phyloP scores from a whole-genome alignment of 805 yeast species.

The Wickerhamomyces xylosicus region DNA sequence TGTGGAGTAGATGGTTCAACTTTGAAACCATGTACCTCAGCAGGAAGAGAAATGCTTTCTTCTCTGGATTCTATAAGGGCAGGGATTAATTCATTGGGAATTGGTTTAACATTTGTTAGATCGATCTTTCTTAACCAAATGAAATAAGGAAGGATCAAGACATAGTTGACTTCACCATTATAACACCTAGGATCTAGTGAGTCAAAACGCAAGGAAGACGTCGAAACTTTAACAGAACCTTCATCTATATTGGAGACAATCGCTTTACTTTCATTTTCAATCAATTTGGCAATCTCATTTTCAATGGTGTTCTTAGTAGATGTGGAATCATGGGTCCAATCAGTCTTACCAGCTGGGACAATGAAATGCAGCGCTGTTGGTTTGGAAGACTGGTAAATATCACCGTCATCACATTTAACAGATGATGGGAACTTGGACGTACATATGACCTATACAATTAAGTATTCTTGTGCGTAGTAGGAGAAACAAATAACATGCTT shows the following conservation, averaged over 20 bases:
- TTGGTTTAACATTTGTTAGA: constrained; percentile 29
- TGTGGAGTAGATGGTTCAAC: constrained; percentile 29
- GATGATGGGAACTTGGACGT: constrained; percentile 40
- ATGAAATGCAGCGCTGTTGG: constrained; percentile 64
- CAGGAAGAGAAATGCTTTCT: constrained; percentile 10
- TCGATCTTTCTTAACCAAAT: constrained; percentile 52
- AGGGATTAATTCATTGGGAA: constrained; percentile 35
- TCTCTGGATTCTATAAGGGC: constrained; percentile 22
- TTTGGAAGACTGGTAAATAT: constrained; percentile 55
- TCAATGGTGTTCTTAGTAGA: constrained; percentile 37
- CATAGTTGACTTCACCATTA: constrained; percentile 39
- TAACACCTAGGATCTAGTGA: constrained; percentile 32
- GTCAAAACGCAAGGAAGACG: constrained; percentile 42
- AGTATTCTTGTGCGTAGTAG: no score
- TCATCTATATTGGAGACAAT: constrained; percentile 10
- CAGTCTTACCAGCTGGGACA: constrained; percentile 74
- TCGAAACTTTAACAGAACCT: constrained; percentile 37
- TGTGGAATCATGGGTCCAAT: constrained; percentile 77
- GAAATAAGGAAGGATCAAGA: constrained; percentile 65
- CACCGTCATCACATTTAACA: constrained; percentile 29
- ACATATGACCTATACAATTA: no score
- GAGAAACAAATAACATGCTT: no score
- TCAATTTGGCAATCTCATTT: constrained; percentile 31
- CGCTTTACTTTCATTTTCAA: constrained; percentile 17
- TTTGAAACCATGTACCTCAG: constrained; percentile 13